These are phyloP conservation scores for Talaromyces ruber DNA, from an alignment of 495 filamentous ascomycete species.

Conservation along the genomic window DNA sequence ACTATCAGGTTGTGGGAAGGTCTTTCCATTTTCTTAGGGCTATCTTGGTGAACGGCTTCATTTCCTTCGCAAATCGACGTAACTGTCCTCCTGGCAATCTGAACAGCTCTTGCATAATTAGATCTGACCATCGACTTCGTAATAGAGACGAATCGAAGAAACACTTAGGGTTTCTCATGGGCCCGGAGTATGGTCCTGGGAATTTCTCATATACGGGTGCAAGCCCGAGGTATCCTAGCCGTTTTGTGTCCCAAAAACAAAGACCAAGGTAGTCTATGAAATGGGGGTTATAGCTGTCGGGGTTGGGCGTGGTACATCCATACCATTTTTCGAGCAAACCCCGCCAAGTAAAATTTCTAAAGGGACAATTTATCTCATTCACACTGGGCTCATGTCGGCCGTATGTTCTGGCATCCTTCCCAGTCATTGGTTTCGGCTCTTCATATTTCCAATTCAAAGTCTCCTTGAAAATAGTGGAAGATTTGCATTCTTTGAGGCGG, in stretches of 20 bases:
- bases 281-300: background rate
- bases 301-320: background rate
- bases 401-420: background rate
- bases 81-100: background rate
- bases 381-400: background rate
- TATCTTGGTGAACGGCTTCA: no score
- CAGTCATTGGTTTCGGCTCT: background rate
- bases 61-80: background rate
- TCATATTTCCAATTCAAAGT: background rate
- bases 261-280: background rate
- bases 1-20: no score
- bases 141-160: background rate
- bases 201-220: background rate
- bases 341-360: background rate
- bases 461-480: slow-evolving; percentile 2
- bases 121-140: no score
- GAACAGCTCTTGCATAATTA: background rate
- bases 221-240: background rate
- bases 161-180: background rate
- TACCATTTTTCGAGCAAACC: background rate
- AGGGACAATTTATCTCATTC: background rate
- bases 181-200: background rate
- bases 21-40: no score
- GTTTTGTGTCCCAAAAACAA: background rate
- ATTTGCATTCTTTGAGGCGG: background rate